These are phyloP conservation scores for Boletellus emodensis DNA, from an alignment of 768 basidiomycete genomes.

Conservation along the genomic window DNA sequence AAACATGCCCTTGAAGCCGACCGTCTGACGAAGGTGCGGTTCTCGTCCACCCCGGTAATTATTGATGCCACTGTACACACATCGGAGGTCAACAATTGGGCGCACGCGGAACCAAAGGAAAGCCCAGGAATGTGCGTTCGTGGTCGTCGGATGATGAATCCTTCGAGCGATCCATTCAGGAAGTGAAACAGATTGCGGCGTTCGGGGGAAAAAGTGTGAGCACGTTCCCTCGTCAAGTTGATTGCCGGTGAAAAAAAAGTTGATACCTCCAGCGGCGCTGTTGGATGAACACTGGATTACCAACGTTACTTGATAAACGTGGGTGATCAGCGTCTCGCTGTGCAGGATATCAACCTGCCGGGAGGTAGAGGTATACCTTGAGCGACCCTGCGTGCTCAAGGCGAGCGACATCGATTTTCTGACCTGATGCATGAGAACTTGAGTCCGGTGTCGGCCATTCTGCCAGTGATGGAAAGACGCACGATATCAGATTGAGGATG, in stretches of 20 bases:
- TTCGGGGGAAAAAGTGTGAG: slow-evolving; percentile 24
- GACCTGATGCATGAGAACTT: slow-evolving; percentile 25
- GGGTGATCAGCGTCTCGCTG: slow-evolving; percentile 7
- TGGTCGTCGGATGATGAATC: background rate
- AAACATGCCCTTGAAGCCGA: background rate
- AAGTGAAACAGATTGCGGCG: slow-evolving; percentile 16
- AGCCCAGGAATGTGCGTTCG: slow-evolving; percentile 9
- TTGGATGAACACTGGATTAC: slow-evolving; percentile 18
- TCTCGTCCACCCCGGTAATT: background rate
- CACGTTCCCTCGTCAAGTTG: slow-evolving; percentile 23
- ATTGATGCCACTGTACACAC: background rate
- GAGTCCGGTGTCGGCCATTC: slow-evolving; percentile 6
- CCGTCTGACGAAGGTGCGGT: slow-evolving; percentile 5
- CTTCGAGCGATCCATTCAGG: background rate
- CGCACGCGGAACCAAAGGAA: background rate
- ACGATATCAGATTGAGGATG: slow-evolving; percentile 19
- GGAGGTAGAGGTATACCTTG: slow-evolving; percentile 26
- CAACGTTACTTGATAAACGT: slow-evolving; percentile 8
- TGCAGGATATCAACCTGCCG: slow-evolving; percentile 18
- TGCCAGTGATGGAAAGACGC: slow-evolving; percentile 10
- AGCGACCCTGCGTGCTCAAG: slow-evolving; percentile 9
- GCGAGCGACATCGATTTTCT: slow-evolving; percentile 18
- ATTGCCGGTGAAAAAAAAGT: slow-evolving; percentile 10
- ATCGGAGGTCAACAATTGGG: slow-evolving; percentile 1
- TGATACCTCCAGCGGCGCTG: slow-evolving; percentile 19